Evolutionary conservation across 768 basidiomycete species (phyloP).

Genomic region (Mycena latifolia): DNA sequence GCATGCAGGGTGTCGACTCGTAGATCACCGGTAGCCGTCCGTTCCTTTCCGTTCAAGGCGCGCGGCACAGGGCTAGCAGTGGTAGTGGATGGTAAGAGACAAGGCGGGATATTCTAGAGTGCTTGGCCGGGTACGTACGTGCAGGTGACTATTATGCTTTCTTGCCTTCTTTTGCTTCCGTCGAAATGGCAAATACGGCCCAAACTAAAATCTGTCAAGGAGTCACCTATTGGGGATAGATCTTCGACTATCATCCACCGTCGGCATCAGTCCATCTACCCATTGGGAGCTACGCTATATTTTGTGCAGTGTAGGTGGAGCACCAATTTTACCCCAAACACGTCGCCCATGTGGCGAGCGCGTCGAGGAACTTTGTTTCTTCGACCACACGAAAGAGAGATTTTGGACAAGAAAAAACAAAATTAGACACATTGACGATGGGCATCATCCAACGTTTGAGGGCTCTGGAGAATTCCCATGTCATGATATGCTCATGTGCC

Average conservation of each 20-base stretch:
- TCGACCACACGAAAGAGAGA: no score
- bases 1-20: constrained; percentile 52
- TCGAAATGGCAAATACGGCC: background rate
- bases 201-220: background rate
- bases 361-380: no score
- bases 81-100: background rate
- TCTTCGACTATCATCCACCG: background rate
- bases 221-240: background rate
- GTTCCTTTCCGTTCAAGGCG: no score
- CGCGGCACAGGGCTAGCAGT: no score
- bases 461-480: constrained; percentile 8
- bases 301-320: no score
- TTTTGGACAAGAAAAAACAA: no score
- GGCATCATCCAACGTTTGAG: background rate
- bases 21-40: no score
- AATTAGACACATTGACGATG: constrained; percentile 12
- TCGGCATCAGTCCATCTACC: background rate
- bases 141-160: background rate
- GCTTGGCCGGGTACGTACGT: background rate
- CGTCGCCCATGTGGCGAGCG: no score
- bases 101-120: background rate
- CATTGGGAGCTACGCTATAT: no score
- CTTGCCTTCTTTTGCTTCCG: constrained; percentile 14
- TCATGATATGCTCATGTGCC: constrained; percentile 5
- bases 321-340: no score